Conservation (phyloP, 2,329 filamentous ascomycete species). For the Davidsoniella australis region DNA sequence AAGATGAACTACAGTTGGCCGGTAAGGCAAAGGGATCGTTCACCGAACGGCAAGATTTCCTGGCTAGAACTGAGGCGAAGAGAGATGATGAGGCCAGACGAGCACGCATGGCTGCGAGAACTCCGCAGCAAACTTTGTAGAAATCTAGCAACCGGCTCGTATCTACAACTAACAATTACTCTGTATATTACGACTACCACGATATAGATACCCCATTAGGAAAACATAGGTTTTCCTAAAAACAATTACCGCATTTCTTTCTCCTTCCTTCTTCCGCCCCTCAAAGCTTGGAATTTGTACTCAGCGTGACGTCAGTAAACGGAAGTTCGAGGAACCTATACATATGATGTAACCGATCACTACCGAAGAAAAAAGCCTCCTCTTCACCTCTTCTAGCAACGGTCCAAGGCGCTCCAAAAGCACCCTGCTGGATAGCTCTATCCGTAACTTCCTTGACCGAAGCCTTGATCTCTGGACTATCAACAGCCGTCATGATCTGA, state of each 20-base stretch:
- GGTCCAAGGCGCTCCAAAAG: slow-evolving; percentile 65
- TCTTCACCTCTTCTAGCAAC: slow-evolving; percentile 33
- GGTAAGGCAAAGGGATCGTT: slow-evolving; percentile 49
- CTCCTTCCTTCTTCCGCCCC: neutral
- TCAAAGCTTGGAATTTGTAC: slow-evolving; percentile 16
- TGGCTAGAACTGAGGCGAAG: slow-evolving; percentile 45
- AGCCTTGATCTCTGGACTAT: slow-evolving; percentile 27
- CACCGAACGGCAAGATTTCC: slow-evolving; percentile 44
- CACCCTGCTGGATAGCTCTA: slow-evolving; percentile 44
- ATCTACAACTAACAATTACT: neutral
- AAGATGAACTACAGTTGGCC: slow-evolving; percentile 48
- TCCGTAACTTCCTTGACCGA: slow-evolving; percentile 39
- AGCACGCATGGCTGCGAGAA: slow-evolving; percentile 28
- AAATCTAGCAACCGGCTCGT: neutral
- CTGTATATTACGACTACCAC: neutral
- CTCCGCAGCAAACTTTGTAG: slow-evolving; percentile 7
- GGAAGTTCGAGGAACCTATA: slow-evolving; percentile 48
- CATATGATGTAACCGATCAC: slow-evolving; percentile 55
- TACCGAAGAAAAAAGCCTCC: slow-evolving; percentile 59
- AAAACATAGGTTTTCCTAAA: neutral
- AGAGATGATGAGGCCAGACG: slow-evolving; percentile 43
- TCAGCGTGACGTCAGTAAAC: slow-evolving; percentile 35
- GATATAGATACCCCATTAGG: slow-evolving; percentile 1
- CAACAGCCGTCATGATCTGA: slow-evolving; percentile 35
- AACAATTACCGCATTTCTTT: neutral